Percentiles rank a stretch among this genome's conserved stretches.
These are phyloP conservation scores for Flammula alnicola DNA, from an alignment of 1,284 basidiomycete species.

Conservation along the genomic window DNA sequence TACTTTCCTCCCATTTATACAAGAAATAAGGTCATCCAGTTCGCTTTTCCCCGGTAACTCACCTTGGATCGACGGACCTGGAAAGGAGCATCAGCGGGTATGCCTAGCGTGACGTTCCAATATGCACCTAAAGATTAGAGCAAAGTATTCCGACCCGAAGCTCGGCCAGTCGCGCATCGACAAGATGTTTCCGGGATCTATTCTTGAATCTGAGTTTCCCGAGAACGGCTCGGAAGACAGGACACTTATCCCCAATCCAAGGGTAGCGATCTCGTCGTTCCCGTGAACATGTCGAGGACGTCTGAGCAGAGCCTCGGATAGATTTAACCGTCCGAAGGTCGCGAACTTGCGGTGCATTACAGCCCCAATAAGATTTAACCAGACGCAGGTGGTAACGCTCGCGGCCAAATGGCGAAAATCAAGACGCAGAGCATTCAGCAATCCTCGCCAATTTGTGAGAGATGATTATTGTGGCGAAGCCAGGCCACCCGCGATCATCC, in stretches of 20 bases:
- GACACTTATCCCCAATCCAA: background rate
- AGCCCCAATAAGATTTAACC: background rate
- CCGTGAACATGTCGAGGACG: background rate
- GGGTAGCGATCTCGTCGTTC: background rate
- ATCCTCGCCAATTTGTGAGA: too few relatives aligned
- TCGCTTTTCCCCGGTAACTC: background rate
- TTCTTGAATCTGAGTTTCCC: background rate
- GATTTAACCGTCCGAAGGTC: background rate
- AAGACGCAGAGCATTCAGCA: too few relatives aligned
- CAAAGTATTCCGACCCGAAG: conserved; percentile 9
- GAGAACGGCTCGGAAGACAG: background rate
- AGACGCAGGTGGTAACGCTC: conserved; percentile 2
- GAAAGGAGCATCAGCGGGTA: conserved; percentile 1
- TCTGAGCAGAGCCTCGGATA: background rate
- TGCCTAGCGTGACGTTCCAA: conserved; percentile 4
- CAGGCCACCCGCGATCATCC: too few relatives aligned
- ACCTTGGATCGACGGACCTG: conserved; percentile 7
- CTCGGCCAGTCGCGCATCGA: conserved; percentile 8
- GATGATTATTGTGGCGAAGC: too few relatives aligned
- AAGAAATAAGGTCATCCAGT: background rate
- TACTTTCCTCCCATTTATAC: background rate
- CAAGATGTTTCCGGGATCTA: conserved; percentile 10
- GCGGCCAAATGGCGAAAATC: background rate
- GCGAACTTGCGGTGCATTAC: background rate
- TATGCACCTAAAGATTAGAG: conserved; percentile 5